A percentile compares a stretch with the other conserved stretches of the same genome.
Evolutionary conservation across 1,284 basidiomycete genomes (phyloP).

Genomic region (Laetiporus sulphureus): DNA sequence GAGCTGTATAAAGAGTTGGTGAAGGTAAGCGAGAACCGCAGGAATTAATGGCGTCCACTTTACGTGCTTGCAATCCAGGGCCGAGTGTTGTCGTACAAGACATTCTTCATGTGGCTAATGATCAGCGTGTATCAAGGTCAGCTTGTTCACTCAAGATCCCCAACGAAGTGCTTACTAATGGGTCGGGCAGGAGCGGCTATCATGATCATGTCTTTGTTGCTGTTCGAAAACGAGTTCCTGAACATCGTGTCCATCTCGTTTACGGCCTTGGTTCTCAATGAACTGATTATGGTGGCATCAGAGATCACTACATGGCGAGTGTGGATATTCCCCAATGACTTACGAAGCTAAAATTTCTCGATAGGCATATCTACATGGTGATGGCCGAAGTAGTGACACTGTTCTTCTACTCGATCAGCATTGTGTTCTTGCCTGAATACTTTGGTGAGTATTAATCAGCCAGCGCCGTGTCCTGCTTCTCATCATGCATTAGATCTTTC

Average conservation of each 20-base stretch:
- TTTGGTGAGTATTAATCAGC: conserved; percentile 94
- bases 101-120: conserved; percentile 98
- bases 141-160: no score
- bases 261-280: conserved; percentile 93
- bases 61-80: conserved; percentile 62
- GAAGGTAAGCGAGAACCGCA: no score
- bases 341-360: not conserved
- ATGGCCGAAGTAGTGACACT: conserved; percentile 88
- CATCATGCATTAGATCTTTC: conserved; percentile 91
- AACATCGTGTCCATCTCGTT: conserved; percentile 99
- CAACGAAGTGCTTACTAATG: no score
- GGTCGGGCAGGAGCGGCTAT: conserved; percentile 77
- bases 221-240: conserved; percentile 97
- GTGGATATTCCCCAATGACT: not conserved
- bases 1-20: conserved; percentile 98
- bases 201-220: conserved; percentile 94
- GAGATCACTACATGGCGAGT: conserved; percentile 94
- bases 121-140: conserved; percentile 96
- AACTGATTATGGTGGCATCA: conserved; percentile 97
- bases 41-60: no score
- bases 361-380: conserved; percentile 96
- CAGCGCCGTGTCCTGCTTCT: no score
- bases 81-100: conserved; percentile 89
- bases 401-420: conserved; percentile 86
- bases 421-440: conserved; percentile 92